Conservation (phyloP, 805 yeast species). For the Candida glaebosa region DNA sequence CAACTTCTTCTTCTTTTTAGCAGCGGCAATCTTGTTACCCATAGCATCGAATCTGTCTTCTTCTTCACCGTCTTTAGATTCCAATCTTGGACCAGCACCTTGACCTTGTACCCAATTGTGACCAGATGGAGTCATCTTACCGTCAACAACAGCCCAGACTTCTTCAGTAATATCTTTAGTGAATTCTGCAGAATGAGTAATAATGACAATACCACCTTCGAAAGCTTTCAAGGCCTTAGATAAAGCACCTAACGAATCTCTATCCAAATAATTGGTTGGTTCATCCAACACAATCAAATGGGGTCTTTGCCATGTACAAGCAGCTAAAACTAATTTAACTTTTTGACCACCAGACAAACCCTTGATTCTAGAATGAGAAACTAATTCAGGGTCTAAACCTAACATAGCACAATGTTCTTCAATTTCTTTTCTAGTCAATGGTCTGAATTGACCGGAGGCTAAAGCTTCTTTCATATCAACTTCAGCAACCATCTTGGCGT, state of each 20-base stretch:
- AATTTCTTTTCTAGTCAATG: slow-evolving; percentile 99
- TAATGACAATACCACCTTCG: slow-evolving; percentile 99
- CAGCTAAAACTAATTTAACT: slow-evolving; percentile 99
- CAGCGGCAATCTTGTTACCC: slow-evolving; percentile 99
- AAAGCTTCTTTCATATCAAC: slow-evolving; percentile 99
- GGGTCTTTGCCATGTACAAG: slow-evolving; percentile 99
- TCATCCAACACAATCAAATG: slow-evolving; percentile 99
- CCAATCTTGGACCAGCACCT: slow-evolving; percentile 99
- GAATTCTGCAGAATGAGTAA: slow-evolving; percentile 99
- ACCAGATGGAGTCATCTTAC: slow-evolving; percentile 99
- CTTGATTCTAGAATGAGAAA: slow-evolving; percentile 99
- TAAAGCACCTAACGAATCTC: slow-evolving; percentile 99
- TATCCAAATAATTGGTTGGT: slow-evolving; percentile 98
- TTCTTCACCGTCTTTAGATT: slow-evolving; percentile 94
- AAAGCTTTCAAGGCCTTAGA: slow-evolving; percentile 98
- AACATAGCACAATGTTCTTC: slow-evolving; percentile 98
- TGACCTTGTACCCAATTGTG: slow-evolving; percentile 99
- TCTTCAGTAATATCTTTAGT: slow-evolving; percentile 99
- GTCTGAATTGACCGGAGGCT: slow-evolving; percentile 99
- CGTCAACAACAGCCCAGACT: slow-evolving; percentile 99
- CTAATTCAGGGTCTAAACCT: slow-evolving; percentile 98
- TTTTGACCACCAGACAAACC: slow-evolving; percentile 99
- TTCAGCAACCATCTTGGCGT: slow-evolving; percentile 99
- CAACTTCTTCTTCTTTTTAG: slow-evolving; percentile 95
- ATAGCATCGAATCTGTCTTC: slow-evolving; percentile 99